These are phyloP conservation scores for Paraconiothyrium brasiliense DNA, from an alignment of 2,329 filamentous ascomycete species.

Conservation along the genomic window DNA sequence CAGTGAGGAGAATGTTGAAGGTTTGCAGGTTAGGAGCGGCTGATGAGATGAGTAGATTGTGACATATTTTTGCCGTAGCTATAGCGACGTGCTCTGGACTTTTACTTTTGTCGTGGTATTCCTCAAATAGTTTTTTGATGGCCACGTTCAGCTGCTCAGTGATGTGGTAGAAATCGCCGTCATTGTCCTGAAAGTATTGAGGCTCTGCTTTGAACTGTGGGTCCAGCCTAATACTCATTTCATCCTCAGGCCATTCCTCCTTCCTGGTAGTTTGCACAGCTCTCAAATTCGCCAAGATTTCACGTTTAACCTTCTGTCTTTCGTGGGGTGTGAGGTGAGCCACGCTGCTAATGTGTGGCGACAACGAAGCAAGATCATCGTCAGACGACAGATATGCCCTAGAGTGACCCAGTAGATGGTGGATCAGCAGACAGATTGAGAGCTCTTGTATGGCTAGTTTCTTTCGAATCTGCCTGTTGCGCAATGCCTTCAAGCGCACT, in stretches of 20 bases:
- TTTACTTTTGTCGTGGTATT: constrained; percentile 18
- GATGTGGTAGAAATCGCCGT: constrained; percentile 46
- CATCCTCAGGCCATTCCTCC: constrained; percentile 24
- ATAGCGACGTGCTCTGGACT: constrained; percentile 14
- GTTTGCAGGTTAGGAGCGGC: constrained; percentile 72
- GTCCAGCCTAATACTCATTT: constrained; percentile 20
- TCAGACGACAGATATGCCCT: constrained; percentile 16
- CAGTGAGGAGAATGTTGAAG: constrained; percentile 75
- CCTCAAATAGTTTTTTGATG: constrained; percentile 34
- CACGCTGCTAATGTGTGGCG: constrained; percentile 33
- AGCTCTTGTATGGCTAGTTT: constrained; percentile 55
- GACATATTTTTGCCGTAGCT: constrained; percentile 56
- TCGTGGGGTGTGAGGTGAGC: constrained; percentile 10
- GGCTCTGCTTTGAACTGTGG: constrained; percentile 31
- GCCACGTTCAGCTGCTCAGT: constrained; percentile 42
- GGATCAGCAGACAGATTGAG: constrained; percentile 52
- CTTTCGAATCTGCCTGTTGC: constrained; percentile 50
- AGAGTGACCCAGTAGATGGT: constrained; percentile 43
- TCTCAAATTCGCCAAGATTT: constrained; percentile 30
- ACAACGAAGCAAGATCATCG: constrained; percentile 24
- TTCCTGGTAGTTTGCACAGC: constrained; percentile 23
- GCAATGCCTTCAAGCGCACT: constrained; percentile 40
- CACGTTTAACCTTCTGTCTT: constrained; percentile 19
- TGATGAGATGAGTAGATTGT: constrained; percentile 71
- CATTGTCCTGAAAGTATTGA: constrained; percentile 50